Percentiles rank a stretch among this genome's conserved stretches.
Conservation (phyloP, 768 basidiomycete species). For the Gymnopilus dilepis region DNA sequence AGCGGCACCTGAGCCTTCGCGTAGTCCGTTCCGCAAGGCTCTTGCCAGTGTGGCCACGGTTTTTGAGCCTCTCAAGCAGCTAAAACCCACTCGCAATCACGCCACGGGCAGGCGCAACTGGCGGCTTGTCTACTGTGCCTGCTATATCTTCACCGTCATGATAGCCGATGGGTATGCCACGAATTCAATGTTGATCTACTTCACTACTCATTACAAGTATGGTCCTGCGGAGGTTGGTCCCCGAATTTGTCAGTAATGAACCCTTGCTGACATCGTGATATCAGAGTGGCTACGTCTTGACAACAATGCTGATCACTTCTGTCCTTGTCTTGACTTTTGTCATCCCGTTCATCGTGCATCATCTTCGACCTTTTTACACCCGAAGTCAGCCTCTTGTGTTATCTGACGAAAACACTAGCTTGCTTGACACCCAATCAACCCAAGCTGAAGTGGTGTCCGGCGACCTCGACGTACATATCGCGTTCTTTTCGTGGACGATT, state of each 20-base stretch:
- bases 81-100: slow-evolving; percentile 3
- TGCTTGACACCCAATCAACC: not conserved
- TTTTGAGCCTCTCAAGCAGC: slow-evolving; percentile 10
- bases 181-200: slow-evolving; percentile 9
- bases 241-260: not conserved
- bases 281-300: slow-evolving; percentile 13
- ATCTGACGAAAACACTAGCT: not conserved
- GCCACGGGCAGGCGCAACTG: slow-evolving; percentile 1
- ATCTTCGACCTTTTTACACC: slow-evolving; percentile 1
- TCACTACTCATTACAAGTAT: slow-evolving; percentile 7
- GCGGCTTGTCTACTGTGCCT: slow-evolving; percentile 12
- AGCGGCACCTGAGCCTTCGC: not conserved
- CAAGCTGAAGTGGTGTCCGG: slow-evolving; percentile 2
- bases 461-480: slow-evolving; percentile 10
- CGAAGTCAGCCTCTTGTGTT: not conserved
- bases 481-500: slow-evolving; percentile 9
- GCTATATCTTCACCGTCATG: slow-evolving; percentile 11
- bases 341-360: slow-evolving; percentile 4
- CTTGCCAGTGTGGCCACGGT: not conserved
- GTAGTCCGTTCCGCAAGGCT: not conserved
- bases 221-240: slow-evolving; percentile 10
- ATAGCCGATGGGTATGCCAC: slow-evolving; percentile 12
- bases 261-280: not conserved
- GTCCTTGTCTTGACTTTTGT: slow-evolving; percentile 4
- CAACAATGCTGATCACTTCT: not conserved